Base-by-base conservation (phyloP, 768 basidiomycete species). In the Tephrocybe sp. region DNA sequence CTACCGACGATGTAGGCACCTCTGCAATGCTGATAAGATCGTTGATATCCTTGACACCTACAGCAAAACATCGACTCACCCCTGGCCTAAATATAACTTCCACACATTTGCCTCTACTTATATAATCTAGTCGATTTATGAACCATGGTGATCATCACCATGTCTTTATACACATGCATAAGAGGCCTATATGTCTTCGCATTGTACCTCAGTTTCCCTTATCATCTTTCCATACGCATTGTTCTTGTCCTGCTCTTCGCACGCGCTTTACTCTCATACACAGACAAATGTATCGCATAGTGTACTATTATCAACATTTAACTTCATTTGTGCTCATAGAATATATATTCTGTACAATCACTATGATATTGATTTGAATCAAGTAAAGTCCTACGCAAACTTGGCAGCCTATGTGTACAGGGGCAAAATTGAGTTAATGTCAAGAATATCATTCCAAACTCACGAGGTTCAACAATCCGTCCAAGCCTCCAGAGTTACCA, bases 401-500 rank as follows among this genome's bases (percentile, higher is more conserved):
- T 34, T 34, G 16, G 33, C 5, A 5, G 27, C 27, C 27, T 29
- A 11, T 29, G 6, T 5, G 27, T 11, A n/a, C n/a, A n/a, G n/a
- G n/a, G n/a, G n/a, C n/a, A n/a, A n/a, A n/a, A n/a, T n/a, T n/a
- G n/a, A n/a, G n/a, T n/a, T n/a, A n/a, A n/a, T n/a, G n/a, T n/a
- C n/a, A 30, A 30, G 33, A n/a, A n/a, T 34, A 38, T 38, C 37
- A 23, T 23, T 16, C 31, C 18, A 11, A 19, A 74, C 81, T 65
- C 48, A 88, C 88, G 62, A 90, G 66, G 34, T 78, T 60, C 71
- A 84, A 69, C 46, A 93, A 58, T 11, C 77, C 62, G 34, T 82
- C 61, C 34, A 93, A 62, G 1, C 89, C 88, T 33, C 88, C 86
- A 18, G 87, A 88, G 61, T 81, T 77, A 12, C 79, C 70, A 0